phyloP scores from a whole-genome alignment of 106 monocot genomes.

The Platanthera guangdongensis region DNA sequence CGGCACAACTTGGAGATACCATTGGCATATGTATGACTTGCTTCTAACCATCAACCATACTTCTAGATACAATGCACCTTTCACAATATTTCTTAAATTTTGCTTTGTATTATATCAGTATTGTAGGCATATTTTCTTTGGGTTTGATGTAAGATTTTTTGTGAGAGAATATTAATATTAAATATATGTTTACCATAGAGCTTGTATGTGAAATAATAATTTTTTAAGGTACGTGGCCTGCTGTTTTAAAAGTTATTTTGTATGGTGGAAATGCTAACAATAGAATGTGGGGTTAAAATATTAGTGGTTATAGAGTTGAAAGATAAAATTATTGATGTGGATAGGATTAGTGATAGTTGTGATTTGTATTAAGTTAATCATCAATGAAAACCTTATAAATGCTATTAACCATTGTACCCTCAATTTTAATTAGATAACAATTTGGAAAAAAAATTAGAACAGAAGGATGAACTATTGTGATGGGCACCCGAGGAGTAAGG shows the following conservation, averaged over 20 bases:
- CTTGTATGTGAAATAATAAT: background rate
- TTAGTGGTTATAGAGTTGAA: background rate
- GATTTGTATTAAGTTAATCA: no score
- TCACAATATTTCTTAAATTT: background rate
- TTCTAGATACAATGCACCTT: no score
- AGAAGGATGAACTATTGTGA: background rate
- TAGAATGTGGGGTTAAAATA: background rate
- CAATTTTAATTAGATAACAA: background rate
- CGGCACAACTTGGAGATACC: background rate
- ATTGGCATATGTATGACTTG: background rate
- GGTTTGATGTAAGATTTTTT: background rate
- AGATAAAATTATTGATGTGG: no score
- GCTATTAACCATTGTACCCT: background rate
- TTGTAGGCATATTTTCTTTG: background rate
- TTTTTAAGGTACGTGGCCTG: background rate
- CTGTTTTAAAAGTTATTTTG: background rate
- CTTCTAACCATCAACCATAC: background rate
- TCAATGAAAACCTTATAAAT: background rate
- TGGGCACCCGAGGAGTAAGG: background rate
- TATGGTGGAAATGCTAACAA: background rate
- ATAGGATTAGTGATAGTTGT: no score
- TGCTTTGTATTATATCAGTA: background rate
- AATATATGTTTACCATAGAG: background rate
- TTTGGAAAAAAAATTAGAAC: background rate
- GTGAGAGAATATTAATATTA: background rate